Evolutionary conservation across 2,329 filamentous ascomycete species (phyloP).

Genomic region (Penicillium aurantiogriseum): DNA sequence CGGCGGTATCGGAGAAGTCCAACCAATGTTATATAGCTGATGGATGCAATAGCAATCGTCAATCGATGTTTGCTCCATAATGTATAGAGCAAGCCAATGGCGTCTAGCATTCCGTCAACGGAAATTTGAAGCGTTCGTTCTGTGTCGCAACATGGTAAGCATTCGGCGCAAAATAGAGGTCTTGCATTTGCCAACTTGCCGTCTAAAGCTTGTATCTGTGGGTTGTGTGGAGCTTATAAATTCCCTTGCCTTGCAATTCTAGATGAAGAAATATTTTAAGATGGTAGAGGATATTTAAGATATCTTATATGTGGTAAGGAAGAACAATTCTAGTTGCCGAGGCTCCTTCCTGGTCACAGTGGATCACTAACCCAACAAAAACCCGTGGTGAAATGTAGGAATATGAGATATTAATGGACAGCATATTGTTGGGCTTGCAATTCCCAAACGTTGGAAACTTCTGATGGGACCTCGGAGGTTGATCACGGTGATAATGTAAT

Average conservation of each 20-base stretch:
- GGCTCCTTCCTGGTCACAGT: neutral
- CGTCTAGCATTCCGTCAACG: neutral
- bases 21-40: neutral
- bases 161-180: neutral
- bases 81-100: neutral
- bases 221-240: neutral
- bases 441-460: neutral
- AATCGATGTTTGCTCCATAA: neutral
- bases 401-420: neutral
- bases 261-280: neutral
- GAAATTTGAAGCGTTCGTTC: neutral
- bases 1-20: constrained; percentile 1
- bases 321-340: neutral
- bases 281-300: neutral
- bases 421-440: neutral
- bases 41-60: neutral
- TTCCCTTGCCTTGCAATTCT: neutral
- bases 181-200: neutral
- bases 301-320: neutral
- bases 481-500: constrained; percentile 1
- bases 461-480: neutral
- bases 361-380: constrained; percentile 1
- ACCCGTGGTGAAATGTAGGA: neutral
- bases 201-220: neutral
- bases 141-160: neutral